Evolutionary conservation across 495 filamentous ascomycete genomes (phyloP), one percentile per base, ranked within the genome.

Genomic region (Tuber umbilicatum): DNA sequence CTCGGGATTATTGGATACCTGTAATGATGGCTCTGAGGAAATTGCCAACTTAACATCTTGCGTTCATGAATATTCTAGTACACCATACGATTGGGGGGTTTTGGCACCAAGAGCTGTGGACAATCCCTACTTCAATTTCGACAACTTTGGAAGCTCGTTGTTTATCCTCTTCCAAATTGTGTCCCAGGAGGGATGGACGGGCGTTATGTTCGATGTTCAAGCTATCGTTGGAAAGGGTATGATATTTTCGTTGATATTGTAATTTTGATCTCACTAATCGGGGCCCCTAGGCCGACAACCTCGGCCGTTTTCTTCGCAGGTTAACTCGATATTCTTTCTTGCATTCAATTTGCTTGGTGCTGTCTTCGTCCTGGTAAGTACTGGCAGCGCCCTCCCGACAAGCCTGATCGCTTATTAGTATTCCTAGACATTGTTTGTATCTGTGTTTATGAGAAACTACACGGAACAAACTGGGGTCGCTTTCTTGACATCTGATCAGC

Each of bases 161-260:
- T 98, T 97, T 85, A 95, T 97, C 73, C 91, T 99, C 71, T 99
- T 99, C 86, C 94, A 98, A 82, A 97, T 99, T 84, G 96, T 99
- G 23, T 97, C 94, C 39, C 94, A 98, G 80, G 95, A 99, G 87
- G 95, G 95, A 12, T 99, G 95, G 95, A 89, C 90, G 16, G 93
- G 94, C 82, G 95, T 97, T 0, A 94, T 95, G 84, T 92, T 90
- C 83, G 88, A 87, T 42, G 93, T 90, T 3, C 90, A 96, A 86
- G 89, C 87, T 47, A 96, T 97, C 73, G 92, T 89, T n/a, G 93
- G 92, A 35, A 85, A 85, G 70, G 93, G 85, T 42, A 82, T 74
- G 70, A 35, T 39, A 69, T 27, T 60, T 17, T 1, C 43, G 3
- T 55, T 41, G 16, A 41, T 70, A 12, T 27, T 50, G 23, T 12